A percentile compares a stretch with the other conserved stretches of the same genome.
phyloP scores from a whole-genome alignment of 495 filamentous ascomycete species.

The Elasticomyces elasticus region DNA sequence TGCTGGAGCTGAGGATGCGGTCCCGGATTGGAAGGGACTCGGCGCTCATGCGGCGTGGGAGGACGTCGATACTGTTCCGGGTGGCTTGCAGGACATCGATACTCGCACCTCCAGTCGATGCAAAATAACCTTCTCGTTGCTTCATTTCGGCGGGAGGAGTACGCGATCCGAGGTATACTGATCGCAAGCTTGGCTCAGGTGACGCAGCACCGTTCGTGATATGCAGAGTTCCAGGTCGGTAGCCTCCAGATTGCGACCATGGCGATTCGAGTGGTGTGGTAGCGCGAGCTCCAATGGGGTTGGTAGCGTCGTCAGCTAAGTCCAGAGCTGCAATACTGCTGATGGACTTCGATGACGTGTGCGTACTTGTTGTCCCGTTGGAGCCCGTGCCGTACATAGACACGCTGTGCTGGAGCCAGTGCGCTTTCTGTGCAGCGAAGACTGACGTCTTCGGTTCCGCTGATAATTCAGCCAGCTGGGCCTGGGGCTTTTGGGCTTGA shows the following conservation, averaged over 20 bases:
- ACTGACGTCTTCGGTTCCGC: neutral
- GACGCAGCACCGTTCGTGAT: constrained; percentile 34
- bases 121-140: constrained; percentile 4
- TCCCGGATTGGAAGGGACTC: constrained; percentile 7
- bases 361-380: neutral
- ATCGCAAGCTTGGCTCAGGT: constrained; percentile 26
- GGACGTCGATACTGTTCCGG: constrained; percentile 1
- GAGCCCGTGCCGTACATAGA: neutral
- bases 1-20: constrained; percentile 9
- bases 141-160: neutral
- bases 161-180: neutral
- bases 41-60: neutral
- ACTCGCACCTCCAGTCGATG: neutral
- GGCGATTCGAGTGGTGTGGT: constrained; percentile 29
- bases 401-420: neutral
- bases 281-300: constrained; percentile 18
- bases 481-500: no score
- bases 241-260: constrained; percentile 26
- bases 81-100: neutral
- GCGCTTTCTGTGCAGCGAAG: neutral
- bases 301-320: constrained; percentile 14
- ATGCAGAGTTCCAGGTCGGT: constrained; percentile 29
- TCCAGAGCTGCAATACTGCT: constrained; percentile 25
- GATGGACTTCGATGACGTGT: constrained; percentile 2
- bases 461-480: no score